Conservation (phyloP, 176 grass and related monocot species). For the Carex pumila region DNA sequence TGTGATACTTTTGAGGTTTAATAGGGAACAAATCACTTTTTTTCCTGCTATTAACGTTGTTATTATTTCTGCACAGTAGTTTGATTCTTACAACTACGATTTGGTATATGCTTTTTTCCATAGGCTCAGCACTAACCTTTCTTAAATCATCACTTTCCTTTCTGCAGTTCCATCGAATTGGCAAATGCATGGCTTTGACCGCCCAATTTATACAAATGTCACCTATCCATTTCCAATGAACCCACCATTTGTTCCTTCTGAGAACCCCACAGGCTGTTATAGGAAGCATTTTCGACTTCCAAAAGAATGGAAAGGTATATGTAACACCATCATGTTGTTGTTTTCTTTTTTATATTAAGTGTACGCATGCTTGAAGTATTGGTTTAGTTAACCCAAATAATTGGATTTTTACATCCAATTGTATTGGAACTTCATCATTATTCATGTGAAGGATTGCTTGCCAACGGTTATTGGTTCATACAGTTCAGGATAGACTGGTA, state of each 20-base stretch:
- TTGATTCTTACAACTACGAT: not conserved
- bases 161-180: constrained; percentile 88
- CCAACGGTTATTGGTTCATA: not conserved
- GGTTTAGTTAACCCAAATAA: not conserved
- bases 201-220: constrained; percentile 76
- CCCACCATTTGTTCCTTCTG: constrained; percentile 70
- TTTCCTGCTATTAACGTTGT: not conserved
- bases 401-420: not conserved
- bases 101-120: not conserved
- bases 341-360: not conserved
- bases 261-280: constrained; percentile 94
- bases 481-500: not conserved
- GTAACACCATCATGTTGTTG: not conserved
- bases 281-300: constrained; percentile 75
- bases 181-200: constrained; percentile 94
- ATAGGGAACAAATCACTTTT: not conserved
- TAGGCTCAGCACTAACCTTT: not conserved
- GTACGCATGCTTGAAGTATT: not conserved
- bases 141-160: not conserved
- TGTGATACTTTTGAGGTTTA: not conserved
- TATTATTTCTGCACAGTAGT: not conserved
- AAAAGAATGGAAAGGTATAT: constrained; percentile 84
- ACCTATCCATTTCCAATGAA: constrained; percentile 78
- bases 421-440: not conserved
- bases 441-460: not conserved